Base-by-base conservation (phyloP, 345 rosid species). In the Clausena lansium region DNA sequence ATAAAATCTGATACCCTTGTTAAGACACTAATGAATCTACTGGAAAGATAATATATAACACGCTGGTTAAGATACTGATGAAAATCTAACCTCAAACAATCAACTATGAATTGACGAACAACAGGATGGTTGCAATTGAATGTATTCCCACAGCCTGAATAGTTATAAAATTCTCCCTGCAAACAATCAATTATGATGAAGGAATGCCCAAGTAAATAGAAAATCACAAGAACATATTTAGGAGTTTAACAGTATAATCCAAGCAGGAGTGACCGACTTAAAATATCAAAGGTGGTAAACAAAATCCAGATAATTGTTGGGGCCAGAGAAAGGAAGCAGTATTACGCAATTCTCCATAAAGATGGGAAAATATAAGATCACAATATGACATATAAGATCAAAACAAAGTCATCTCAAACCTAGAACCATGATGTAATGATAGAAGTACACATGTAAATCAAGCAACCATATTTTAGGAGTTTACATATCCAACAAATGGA, bases 91-190 rank as follows among this genome's bases (percentile, higher is more conserved):
- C 99, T 93, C 81, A 95, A 82, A 88, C 96, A 89, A 77, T 95
- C 98, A 84, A 91, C 83, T 78, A 91, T 91, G 80, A 93, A 92
- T 75, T 92, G 98, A 60, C 99, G 97, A 76, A 92, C 98, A 81
- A 87, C 88, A 69, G 98, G 99, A 89, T 95, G 99, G 83, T 93
- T 95, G 89, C 99, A 95, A 84, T 95, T 95, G 83, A 95, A 89
- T 76, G 99, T 95, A 84, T 95, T 95, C 67, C 99, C 99, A 82
- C 97, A 95, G 59, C 99, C 99, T 54, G 99, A 93, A 90, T 95
- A 95, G 74, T 95, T 95, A 80, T 95, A 95, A 89, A 90, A 95
- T 86, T 95, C 98, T 54, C 99, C 98, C 99, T 95, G 85, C 20
- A 74, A 85, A 59, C 69, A 28, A 74, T 20, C 17, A 65, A n/a